These are phyloP conservation scores for Colletotrichum spaethianum DNA, from an alignment of 2,329 filamentous ascomycete genomes.

Conservation along the genomic window DNA sequence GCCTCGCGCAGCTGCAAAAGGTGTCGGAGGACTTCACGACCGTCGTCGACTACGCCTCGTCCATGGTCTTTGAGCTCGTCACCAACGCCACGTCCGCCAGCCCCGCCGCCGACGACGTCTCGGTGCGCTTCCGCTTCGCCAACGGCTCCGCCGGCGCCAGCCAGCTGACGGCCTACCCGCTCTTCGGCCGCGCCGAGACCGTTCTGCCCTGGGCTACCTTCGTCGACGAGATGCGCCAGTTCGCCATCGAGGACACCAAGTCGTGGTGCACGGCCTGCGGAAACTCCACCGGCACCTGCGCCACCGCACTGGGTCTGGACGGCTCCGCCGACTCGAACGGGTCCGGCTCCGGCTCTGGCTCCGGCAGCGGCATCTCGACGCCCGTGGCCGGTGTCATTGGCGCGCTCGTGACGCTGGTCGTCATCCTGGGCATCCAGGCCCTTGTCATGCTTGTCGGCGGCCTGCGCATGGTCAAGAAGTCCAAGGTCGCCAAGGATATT, in stretches of 20 bases:
- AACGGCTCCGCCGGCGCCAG: conserved; percentile 70
- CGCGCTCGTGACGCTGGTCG: conserved; percentile 73
- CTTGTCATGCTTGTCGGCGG: conserved; percentile 60
- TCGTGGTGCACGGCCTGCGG: conserved; percentile 85
- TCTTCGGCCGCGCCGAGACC: conserved; percentile 71
- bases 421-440: conserved; percentile 62
- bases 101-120: conserved; percentile 63
- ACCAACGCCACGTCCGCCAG: conserved; percentile 64
- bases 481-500: conserved; percentile 48
- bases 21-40: conserved; percentile 77
- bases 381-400: conserved; percentile 87
- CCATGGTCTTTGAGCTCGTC: conserved; percentile 83
- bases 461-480: conserved; percentile 64
- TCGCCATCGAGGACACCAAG: conserved; percentile 75
- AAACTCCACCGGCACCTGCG: conserved; percentile 78
- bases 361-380: conserved; percentile 71
- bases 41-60: conserved; percentile 86
- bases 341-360: conserved; percentile 44
- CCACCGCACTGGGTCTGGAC: conserved; percentile 47
- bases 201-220: conserved; percentile 80
- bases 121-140: conserved; percentile 73
- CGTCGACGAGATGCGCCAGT: conserved; percentile 71
- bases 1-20: conserved; percentile 65
- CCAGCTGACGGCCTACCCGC: conserved; percentile 66
- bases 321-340: conserved; percentile 46